These are phyloP conservation scores for Cinchona pubescens DNA, from an alignment of 257 asterid genomes.

Conservation along the genomic window DNA sequence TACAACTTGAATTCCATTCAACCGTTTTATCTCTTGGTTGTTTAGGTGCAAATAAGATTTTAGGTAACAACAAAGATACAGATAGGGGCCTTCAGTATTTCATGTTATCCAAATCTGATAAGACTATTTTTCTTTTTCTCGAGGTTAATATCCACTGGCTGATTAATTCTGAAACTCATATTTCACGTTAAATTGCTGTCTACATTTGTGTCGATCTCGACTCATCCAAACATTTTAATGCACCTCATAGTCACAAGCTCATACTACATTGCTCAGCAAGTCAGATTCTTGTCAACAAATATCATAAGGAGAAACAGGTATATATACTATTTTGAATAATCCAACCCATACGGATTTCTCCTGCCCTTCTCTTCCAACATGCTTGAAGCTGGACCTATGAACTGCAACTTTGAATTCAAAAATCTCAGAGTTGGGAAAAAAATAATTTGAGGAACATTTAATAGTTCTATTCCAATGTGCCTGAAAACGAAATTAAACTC, in stretches of 20 bases:
- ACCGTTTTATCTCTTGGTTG: neutral
- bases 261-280: neutral
- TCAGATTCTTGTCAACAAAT: constrained; percentile 4
- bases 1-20: neutral
- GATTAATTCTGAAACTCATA: neutral
- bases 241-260: neutral
- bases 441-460: neutral
- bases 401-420: neutral
- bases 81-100: neutral
- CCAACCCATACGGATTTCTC: neutral
- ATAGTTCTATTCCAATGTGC: neutral
- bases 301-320: neutral
- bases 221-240: neutral
- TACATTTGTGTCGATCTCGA: neutral
- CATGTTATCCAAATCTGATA: neutral
- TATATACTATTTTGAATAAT: neutral
- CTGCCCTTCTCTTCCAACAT: neutral
- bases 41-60: too few species aligned
- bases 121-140: neutral
- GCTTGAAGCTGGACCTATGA: neutral
- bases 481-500: neutral
- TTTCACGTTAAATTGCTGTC: neutral
- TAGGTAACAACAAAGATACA: neutral
- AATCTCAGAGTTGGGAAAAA: neutral
- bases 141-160: neutral